phyloP scores from a whole-genome alignment of 129 eudicot species.

The Escallonia rubra region DNA sequence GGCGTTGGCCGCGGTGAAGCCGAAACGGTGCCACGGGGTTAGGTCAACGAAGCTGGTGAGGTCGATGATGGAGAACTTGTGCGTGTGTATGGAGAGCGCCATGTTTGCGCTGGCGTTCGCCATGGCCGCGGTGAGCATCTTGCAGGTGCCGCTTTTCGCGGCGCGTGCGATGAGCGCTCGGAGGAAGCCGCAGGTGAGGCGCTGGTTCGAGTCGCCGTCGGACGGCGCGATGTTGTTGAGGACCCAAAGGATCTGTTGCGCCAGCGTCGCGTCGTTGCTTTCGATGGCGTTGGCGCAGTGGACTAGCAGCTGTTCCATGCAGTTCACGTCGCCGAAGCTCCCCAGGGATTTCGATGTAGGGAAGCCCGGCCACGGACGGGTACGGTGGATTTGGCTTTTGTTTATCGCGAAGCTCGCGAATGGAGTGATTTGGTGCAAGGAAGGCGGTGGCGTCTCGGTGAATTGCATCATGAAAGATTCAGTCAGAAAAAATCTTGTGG shows the following conservation, averaged over 20 bases:
- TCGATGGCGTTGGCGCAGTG: slow-evolving; percentile 91
- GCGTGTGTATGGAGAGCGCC: slow-evolving; percentile 32
- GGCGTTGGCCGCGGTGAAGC: slow-evolving; percentile 84
- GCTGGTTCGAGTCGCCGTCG: slow-evolving; percentile 79
- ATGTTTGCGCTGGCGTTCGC: slow-evolving; percentile 27
- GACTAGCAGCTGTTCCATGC: slow-evolving; percentile 83
- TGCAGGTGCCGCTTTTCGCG: slow-evolving; percentile 55
- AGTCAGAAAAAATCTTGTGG: slow-evolving; percentile 6
- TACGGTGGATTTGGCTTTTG: slow-evolving; percentile 36
- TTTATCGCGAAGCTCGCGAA: slow-evolving; percentile 29
- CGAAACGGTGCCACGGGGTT: slow-evolving; percentile 96
- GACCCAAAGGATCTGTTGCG: slow-evolving; percentile 96
- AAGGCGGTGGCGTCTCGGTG: slow-evolving; percentile 42
- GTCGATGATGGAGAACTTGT: slow-evolving; percentile 73
- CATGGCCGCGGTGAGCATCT: slow-evolving; percentile 40
- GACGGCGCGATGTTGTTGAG: slow-evolving; percentile 92
- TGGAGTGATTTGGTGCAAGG: slow-evolving; percentile 38
- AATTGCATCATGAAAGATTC: slow-evolving; percentile 52
- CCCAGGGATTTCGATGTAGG: slow-evolving; percentile 47
- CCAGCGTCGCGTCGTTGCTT: slow-evolving; percentile 73
- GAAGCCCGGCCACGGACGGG: slow-evolving; percentile 62
- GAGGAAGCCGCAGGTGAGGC: slow-evolving; percentile 76
- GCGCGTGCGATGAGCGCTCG: slow-evolving; percentile 78
- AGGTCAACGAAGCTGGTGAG: slow-evolving; percentile 81
- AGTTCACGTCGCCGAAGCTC: slow-evolving; percentile 59